Evolutionary conservation across 148 eudicot genomes (phyloP).

Genomic region (Beta vulgaris): DNA sequence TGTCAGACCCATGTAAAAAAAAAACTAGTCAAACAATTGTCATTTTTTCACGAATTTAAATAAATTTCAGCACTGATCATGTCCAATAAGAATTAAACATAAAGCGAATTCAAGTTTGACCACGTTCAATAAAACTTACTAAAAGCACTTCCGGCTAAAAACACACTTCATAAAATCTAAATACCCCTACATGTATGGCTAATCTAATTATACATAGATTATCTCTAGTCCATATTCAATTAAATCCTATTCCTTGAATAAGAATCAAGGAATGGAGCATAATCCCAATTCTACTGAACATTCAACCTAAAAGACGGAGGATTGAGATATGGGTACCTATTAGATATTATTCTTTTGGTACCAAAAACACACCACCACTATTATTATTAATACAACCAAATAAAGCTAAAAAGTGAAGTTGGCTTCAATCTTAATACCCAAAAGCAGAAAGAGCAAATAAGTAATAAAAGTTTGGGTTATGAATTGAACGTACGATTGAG

Average conservation of each 20-base stretch:
- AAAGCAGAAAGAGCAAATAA: slow-evolving; percentile 22
- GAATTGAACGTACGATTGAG: slow-evolving; percentile 1
- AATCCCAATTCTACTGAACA: slow-evolving; percentile 13
- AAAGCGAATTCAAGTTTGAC: too few species aligned
- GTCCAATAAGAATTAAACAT: too few species aligned
- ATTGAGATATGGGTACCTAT: slow-evolving; percentile 7
- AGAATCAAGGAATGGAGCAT: slow-evolving; percentile 15
- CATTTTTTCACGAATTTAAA: too few species aligned
- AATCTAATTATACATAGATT: too few species aligned
- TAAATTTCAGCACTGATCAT: too few species aligned
- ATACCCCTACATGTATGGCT: too few species aligned
- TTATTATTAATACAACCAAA: slow-evolving; percentile 10
- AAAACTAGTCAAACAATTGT: too few species aligned
- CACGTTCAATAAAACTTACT: too few species aligned
- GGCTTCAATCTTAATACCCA: slow-evolving; percentile 8
- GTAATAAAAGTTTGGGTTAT: slow-evolving; percentile 8
- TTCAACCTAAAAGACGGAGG: slow-evolving; percentile 18
- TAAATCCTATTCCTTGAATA: not conserved
- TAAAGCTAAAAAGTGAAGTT: slow-evolving; percentile 16
- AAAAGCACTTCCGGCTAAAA: too few species aligned
- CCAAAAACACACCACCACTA: not conserved
- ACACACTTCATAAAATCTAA: not conserved
- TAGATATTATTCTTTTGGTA: slow-evolving; percentile 13
- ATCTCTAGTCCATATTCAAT: not conserved
- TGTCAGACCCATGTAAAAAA: too few species aligned